Conservation (phyloP, 352 stramenopile species). For the Globisporangium rhizosaccharum region DNA sequence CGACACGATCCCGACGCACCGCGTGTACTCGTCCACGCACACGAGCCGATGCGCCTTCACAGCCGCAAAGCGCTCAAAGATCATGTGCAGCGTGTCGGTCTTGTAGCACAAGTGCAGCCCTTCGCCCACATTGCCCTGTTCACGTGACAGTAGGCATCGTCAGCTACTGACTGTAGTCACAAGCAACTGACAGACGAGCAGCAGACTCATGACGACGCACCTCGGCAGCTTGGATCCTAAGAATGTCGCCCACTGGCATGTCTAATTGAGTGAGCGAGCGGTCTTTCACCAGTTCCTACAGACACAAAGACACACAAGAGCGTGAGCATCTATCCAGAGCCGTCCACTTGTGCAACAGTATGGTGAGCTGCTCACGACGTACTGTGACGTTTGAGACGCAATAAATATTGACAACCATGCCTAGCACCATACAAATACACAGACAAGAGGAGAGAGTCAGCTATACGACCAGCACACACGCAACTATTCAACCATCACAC, state of each 20-base stretch:
- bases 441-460: conserved; percentile 4
- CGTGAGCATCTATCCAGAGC: neutral
- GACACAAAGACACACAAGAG: neutral
- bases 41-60: conserved; percentile 84
- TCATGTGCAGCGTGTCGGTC: conserved; percentile 87
- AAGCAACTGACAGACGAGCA: neutral
- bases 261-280: conserved; percentile 86
- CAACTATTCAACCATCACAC: neutral
- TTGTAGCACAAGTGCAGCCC: conserved; percentile 84
- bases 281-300: conserved; percentile 82
- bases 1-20: conserved; percentile 79
- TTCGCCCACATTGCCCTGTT: conserved; percentile 74
- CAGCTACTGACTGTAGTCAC: neutral
- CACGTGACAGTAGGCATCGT: neutral
- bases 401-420: conserved; percentile 90
- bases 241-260: conserved; percentile 83
- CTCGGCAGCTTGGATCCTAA: conserved; percentile 82
- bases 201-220: conserved; percentile 16
- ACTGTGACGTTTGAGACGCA: conserved; percentile 88
- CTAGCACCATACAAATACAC: conserved; percentile 19
- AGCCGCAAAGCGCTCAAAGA: conserved; percentile 84
- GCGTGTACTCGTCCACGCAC: conserved; percentile 80
- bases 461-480: neutral
- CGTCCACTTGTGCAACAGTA: neutral
- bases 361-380: conserved; percentile 7